Evolutionary conservation across 495 filamentous ascomycete genomes (phyloP), one percentile per base, ranked within the genome.

Genomic region (Hyaloscypha bicolor): DNA sequence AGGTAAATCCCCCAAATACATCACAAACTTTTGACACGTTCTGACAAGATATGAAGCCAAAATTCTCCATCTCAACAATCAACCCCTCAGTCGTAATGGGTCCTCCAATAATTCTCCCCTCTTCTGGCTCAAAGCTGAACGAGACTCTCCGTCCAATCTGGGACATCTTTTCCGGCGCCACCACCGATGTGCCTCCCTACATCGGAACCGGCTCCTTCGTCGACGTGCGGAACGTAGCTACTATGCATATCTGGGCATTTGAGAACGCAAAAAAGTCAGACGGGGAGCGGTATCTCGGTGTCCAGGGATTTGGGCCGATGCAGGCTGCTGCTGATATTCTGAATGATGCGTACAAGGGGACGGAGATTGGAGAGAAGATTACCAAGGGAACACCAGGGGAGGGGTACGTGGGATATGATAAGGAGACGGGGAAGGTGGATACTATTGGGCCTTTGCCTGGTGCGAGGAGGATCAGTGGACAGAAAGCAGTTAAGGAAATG

Each of bases 161-260:
- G 25, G 35, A 60, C 5, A 42, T 75, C 51, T 63, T 76, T 51
- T 60, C 67, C 52, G 73, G 73, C 16, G 39, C 32, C 6, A 52
- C 48, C 4, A 39, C 45, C 4, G 53, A 35, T 3, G 45, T 76
- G 11, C 69, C 69, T 1, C 65, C 69, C 4, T 68, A 58, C 55
- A 67, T 74, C 65, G 70, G 70, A 16, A 70, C 64, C 32, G 62
- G 71, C 4, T 64, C 62, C 45, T 76, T 73, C 59, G 78, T 83
- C 32, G 80, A 83, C 66, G 75, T 83, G 0, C 71, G 81, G 14
- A 80, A 83, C 62, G 80, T 83, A n/a, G 79, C 78, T 8, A 66
- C 73, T 0, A 65, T 78, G 57, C 73, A 80, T 48, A 70, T 78
- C 11, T 81, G 75, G 69, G 75, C 67, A 22, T 66, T 75, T 35